These are phyloP conservation scores for Aspergillus transmontanensis DNA, from an alignment of 2,329 filamentous ascomycete genomes.

Conservation along the genomic window DNA sequence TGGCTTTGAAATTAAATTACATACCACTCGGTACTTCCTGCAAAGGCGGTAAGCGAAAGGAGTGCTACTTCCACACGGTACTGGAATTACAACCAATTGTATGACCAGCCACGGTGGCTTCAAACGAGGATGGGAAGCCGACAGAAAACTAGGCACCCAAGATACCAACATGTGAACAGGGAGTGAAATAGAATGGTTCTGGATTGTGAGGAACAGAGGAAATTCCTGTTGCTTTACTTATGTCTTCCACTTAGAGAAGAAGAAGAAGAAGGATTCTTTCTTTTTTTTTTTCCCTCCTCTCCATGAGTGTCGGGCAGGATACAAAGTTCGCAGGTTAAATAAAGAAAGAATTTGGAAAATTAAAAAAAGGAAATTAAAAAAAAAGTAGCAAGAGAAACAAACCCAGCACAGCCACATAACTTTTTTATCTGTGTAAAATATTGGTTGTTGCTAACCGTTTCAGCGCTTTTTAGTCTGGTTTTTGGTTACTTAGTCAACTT, in stretches of 20 bases:
- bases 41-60: background rate
- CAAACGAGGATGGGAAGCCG: slow-evolving; percentile 12
- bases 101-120: slow-evolving; percentile 25
- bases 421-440: background rate
- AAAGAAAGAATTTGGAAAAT: background rate
- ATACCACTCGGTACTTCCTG: background rate
- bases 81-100: background rate
- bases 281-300: background rate
- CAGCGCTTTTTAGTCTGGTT: slow-evolving; percentile 3
- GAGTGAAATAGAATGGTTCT: background rate
- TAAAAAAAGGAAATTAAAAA: background rate
- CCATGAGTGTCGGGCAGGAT: background rate
- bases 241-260: background rate
- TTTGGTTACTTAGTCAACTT: slow-evolving; percentile 9
- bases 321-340: background rate
- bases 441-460: slow-evolving; percentile 5
- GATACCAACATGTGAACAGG: slow-evolving; percentile 6
- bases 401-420: slow-evolving; percentile 8
- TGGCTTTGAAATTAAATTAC: slow-evolving; percentile 1
- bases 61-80: slow-evolving; percentile 1
- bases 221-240: background rate
- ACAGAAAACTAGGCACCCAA: slow-evolving; percentile 15
- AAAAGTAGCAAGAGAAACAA: slow-evolving; percentile 1
- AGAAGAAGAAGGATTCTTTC: background rate
- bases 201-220: background rate